Base-by-base conservation (phyloP, 179 eudicot genomes). In the Gypsophila paniculata region DNA sequence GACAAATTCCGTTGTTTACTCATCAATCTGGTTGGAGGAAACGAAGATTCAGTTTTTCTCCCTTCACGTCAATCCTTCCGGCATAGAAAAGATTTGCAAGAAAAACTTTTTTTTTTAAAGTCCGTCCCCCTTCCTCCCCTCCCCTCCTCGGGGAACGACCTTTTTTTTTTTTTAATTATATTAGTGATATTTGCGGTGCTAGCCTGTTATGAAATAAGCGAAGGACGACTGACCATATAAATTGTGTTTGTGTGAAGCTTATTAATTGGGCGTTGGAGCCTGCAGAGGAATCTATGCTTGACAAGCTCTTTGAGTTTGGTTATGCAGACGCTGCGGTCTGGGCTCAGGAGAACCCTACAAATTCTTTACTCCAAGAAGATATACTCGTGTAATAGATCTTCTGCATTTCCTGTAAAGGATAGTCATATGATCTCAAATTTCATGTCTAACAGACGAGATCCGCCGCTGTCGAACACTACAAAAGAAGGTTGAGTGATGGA, bases 191-290 rank as follows among this genome's bases (percentile, higher is more conserved):
- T 11, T 23, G 11, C 18, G 0, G 15, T 69, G 34, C 34, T 29
- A 29, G 34, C 34, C 34, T 29, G 18, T 14, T 23, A 53, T 29
- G 51, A 51, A 51, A 54, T 9, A 32, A n/a, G 15, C 10, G 23
- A 42, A 60, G 68, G 48, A 61, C 48, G 72, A 34, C 69, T 72
- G 61, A 77, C 67, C 68, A 11, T 12, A 39, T 62, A 36, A 23
- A 32, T 61, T 4, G 4, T 34, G 19, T 70, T 39, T 71, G 22
- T 59, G 75, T 86, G 68, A 80, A 94, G 99, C 97, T 92, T 70
- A 83, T 92, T 13, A 90, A 87, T 61, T 88, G 90, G 96, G 96
- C 98, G 29, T 89, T 92, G 14, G 98, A 92, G 83, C 98, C 98
- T 44, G 96, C 91, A 42, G 90, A 87, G 34, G 96, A 92, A 74